phyloP scores from a whole-genome alignment of 2,329 filamentous ascomycete species.

The Calonectria hawksworthii region DNA sequence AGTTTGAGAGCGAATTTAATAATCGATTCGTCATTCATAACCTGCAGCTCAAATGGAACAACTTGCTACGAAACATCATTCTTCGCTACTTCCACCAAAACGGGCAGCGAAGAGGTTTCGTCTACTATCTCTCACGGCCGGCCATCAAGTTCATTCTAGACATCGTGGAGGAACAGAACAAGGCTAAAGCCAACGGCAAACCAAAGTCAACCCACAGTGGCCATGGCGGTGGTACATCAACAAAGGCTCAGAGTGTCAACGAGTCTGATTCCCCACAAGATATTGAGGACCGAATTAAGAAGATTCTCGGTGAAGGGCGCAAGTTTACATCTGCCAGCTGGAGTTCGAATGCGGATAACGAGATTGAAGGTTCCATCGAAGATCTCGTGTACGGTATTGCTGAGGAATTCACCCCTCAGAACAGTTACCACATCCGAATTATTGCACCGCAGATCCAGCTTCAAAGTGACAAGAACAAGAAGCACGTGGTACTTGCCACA shows the following conservation, averaged over 20 bases:
- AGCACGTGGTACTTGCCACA: constrained; percentile 95
- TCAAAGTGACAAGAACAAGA: constrained; percentile 97
- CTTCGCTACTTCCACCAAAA: constrained; percentile 98
- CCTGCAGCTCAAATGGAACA: constrained; percentile 98
- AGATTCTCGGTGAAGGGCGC: constrained; percentile 86
- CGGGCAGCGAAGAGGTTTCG: constrained; percentile 93
- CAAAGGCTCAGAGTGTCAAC: constrained; percentile 57
- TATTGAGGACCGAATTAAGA: constrained; percentile 87
- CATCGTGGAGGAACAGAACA: constrained; percentile 94
- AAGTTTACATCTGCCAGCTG: constrained; percentile 74
- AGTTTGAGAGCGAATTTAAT: constrained; percentile 95
- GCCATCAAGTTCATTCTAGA: constrained; percentile 99
- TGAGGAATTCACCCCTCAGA: constrained; percentile 89
- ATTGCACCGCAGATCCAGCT: constrained; percentile 98
- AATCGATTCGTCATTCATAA: constrained; percentile 99
- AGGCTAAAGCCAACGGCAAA: constrained; percentile 66
- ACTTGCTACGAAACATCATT: constrained; percentile 94
- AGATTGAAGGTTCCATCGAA: constrained; percentile 63
- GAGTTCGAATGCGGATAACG: constrained; percentile 49
- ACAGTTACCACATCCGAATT: constrained; percentile 93
- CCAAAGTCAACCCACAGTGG: constrained; percentile 47
- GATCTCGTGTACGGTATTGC: constrained; percentile 83
- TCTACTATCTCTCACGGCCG: constrained; percentile 96
- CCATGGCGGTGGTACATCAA: constrained; percentile 48
- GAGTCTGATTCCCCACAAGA: constrained; percentile 73